These are phyloP conservation scores for Lentinus brumalis DNA, from an alignment of 768 basidiomycete species.

Conservation along the genomic window DNA sequence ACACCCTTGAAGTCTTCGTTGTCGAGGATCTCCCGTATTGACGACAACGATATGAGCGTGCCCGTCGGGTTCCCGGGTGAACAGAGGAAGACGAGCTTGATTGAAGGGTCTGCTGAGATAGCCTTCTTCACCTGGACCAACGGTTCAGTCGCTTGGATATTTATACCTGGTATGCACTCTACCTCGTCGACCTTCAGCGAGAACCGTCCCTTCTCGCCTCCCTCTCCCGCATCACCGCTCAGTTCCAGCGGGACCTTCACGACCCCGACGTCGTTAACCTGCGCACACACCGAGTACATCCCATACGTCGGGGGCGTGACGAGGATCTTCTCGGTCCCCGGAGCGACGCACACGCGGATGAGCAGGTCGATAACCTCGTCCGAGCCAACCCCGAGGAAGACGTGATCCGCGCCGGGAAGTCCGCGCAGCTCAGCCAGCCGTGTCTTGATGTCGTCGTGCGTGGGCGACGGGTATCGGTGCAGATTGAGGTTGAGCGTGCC, in stretches of 20 bases:
- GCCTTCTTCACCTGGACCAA: slow-evolving; percentile 66
- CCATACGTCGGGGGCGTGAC: slow-evolving; percentile 96
- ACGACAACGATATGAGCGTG: slow-evolving; percentile 73
- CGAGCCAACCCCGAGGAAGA: slow-evolving; percentile 95
- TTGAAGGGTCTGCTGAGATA: slow-evolving; percentile 67
- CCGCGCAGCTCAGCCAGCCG: slow-evolving; percentile 74
- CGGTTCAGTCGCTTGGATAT: background rate
- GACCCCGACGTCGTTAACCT: slow-evolving; percentile 89
- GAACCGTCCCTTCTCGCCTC: slow-evolving; percentile 72
- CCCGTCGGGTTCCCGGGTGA: slow-evolving; percentile 98
- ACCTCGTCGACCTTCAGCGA: slow-evolving; percentile 77
- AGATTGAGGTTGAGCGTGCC: slow-evolving; percentile 53
- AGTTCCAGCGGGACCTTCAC: slow-evolving; percentile 76
- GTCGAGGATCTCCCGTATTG: slow-evolving; percentile 71
- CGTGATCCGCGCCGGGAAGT: slow-evolving; percentile 57
- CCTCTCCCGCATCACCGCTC: slow-evolving; percentile 62
- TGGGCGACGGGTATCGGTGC: slow-evolving; percentile 94
- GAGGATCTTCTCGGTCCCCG: slow-evolving; percentile 79
- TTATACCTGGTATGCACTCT: background rate
- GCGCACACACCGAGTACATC: slow-evolving; percentile 94
- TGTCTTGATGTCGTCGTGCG: slow-evolving; percentile 75
- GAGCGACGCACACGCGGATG: slow-evolving; percentile 85
- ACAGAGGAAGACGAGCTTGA: slow-evolving; percentile 93
- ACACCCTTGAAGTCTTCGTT: slow-evolving; percentile 87
- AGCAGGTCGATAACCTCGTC: slow-evolving; percentile 96